Percentiles rank a stretch among this genome's conserved stretches.
These are phyloP conservation scores for Thermothelomyces thermophilus DNA, from an alignment of 2,329 filamentous ascomycete species.

Conservation along the genomic window DNA sequence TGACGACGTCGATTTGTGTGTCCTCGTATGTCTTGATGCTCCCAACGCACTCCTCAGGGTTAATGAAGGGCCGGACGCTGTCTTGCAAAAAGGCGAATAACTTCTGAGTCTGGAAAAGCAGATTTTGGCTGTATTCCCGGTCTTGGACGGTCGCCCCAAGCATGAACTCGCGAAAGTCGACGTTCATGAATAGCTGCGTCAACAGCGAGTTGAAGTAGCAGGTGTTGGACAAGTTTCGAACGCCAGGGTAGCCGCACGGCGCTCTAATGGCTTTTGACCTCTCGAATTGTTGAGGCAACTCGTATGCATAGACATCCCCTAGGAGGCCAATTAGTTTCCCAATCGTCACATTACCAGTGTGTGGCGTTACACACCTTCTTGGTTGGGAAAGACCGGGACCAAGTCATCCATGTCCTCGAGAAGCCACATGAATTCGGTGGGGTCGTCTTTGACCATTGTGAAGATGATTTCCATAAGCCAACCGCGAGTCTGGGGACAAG, in stretches of 20 bases:
- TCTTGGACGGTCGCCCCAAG: slow-evolving; percentile 56
- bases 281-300: slow-evolving; percentile 57
- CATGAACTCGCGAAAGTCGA: slow-evolving; percentile 79
- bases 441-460: slow-evolving; percentile 46
- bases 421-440: slow-evolving; percentile 42
- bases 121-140: slow-evolving; percentile 49
- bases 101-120: slow-evolving; percentile 71
- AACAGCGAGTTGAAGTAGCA: slow-evolving; percentile 95
- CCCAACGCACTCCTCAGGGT: slow-evolving; percentile 64
- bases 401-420: slow-evolving; percentile 46
- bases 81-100: slow-evolving; percentile 85
- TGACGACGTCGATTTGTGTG: slow-evolving; percentile 71
- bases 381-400: slow-evolving; percentile 41
- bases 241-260: slow-evolving; percentile 73
- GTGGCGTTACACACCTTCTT: slow-evolving; percentile 33
- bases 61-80: slow-evolving; percentile 64
- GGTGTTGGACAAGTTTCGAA: slow-evolving; percentile 90
- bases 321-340: neutral
- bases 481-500: slow-evolving; percentile 50
- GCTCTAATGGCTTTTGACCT: slow-evolving; percentile 63
- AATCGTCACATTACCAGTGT: no score
- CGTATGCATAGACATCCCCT: slow-evolving; percentile 51
- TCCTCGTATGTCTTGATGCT: slow-evolving; percentile 80
- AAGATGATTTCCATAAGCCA: slow-evolving; percentile 57
- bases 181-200: slow-evolving; percentile 94